A percentile compares a stretch with the other conserved stretches of the same genome.
These are phyloP conservation scores for Phytophthora pluvialis DNA, from an alignment of 352 stramenopile genomes.

Conservation along the genomic window DNA sequence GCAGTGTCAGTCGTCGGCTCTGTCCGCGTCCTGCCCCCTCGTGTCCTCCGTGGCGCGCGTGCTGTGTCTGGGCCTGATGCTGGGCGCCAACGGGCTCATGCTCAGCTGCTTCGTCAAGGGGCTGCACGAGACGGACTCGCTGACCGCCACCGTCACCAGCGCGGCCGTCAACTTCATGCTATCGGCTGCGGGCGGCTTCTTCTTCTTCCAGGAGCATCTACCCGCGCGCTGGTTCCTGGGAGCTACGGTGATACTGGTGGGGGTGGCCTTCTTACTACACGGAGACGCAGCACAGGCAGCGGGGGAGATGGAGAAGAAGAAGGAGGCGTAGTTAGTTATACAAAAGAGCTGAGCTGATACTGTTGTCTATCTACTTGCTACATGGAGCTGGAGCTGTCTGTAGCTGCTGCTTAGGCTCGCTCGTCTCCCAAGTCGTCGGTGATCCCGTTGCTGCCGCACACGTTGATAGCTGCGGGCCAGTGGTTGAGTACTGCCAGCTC, in stretches of 20 bases:
- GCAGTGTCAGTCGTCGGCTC: slow-evolving; percentile 26
- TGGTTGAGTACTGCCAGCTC: slow-evolving; percentile 80
- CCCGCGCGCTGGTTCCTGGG: slow-evolving; percentile 79
- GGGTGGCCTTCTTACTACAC: slow-evolving; percentile 72
- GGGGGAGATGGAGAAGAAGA: slow-evolving; percentile 23
- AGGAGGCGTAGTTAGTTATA: slow-evolving; percentile 24
- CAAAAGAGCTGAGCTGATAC: slow-evolving; percentile 1
- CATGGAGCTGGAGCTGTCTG: neutral
- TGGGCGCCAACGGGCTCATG: slow-evolving; percentile 78
- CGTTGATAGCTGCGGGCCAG: slow-evolving; percentile 80
- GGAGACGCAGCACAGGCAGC: slow-evolving; percentile 42
- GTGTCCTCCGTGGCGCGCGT: slow-evolving; percentile 42
- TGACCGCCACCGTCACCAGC: slow-evolving; percentile 86
- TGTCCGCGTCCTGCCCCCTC: slow-evolving; percentile 26
- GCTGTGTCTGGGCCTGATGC: slow-evolving; percentile 71
- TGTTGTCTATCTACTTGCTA: slow-evolving; percentile 24
- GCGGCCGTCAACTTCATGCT: slow-evolving; percentile 85
- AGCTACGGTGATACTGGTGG: slow-evolving; percentile 72
- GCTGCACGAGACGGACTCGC: slow-evolving; percentile 85
- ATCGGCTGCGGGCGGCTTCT: slow-evolving; percentile 57
- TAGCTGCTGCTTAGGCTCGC: slow-evolving; percentile 5
- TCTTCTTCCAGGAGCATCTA: slow-evolving; percentile 78
- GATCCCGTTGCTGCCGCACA: slow-evolving; percentile 56
- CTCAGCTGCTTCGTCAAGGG: slow-evolving; percentile 84
- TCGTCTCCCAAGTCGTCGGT: slow-evolving; percentile 38